phyloP scores from a whole-genome alignment of 2,329 filamentous ascomycete species.

The Fusarium falciforme region DNA sequence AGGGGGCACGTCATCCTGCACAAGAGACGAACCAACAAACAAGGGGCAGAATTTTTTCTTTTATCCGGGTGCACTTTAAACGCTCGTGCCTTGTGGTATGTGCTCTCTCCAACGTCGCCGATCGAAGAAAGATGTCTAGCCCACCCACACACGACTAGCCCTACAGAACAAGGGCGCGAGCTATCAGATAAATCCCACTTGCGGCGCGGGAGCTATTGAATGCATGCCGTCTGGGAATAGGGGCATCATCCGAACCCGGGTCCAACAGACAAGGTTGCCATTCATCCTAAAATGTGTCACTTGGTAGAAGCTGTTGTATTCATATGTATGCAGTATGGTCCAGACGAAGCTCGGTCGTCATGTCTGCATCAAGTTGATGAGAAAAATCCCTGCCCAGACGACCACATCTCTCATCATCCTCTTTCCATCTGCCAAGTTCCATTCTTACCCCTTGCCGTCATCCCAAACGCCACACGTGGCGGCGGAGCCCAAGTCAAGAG shows the following conservation, averaged over 20 bases:
- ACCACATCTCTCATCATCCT: background rate
- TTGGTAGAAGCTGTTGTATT: background rate
- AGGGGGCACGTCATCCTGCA: background rate
- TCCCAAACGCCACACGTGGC: constrained; percentile 4
- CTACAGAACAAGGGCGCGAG: background rate
- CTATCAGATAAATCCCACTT: background rate
- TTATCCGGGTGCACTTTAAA: background rate
- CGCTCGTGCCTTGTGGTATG: background rate
- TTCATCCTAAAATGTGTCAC: background rate
- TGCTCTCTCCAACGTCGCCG: background rate
- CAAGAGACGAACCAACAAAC: background rate
- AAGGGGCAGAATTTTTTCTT: background rate
- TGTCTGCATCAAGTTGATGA: background rate
- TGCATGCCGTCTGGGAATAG: background rate
- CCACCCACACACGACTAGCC: background rate
- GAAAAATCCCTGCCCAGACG: background rate
- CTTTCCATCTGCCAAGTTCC: background rate
- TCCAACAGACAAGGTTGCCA: background rate
- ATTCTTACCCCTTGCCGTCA: constrained; percentile 2
- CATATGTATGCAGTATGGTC: background rate
- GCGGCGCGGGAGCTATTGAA: background rate
- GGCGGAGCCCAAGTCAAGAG: background rate
- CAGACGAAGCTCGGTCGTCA: background rate
- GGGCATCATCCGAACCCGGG: background rate
- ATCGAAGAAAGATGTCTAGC: background rate